Evolutionary conservation across 208 protist species (phyloP).

Genomic region (Wallacemonas sp.): DNA sequence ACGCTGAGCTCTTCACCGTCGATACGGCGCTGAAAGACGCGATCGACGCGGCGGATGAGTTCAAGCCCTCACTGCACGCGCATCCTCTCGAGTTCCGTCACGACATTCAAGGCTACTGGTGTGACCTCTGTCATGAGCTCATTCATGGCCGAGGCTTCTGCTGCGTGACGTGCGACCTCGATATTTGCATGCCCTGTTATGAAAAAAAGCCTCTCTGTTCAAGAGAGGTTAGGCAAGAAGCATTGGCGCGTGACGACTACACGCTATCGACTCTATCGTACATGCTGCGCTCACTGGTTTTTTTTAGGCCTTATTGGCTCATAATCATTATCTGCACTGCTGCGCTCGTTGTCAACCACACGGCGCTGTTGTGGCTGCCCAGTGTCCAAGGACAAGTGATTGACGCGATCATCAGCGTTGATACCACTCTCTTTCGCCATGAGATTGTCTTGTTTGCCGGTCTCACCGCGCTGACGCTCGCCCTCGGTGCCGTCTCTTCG

Average conservation of each 20-base stretch:
- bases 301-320: conserved; percentile 2
- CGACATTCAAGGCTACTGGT: background rate
- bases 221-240: background rate
- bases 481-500: background rate
- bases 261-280: background rate
- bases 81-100: background rate
- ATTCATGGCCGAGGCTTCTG: background rate
- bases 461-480: background rate
- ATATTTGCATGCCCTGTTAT: conserved; percentile 5
- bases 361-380: background rate
- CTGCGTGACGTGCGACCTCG: conserved; percentile 1
- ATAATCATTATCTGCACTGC: background rate
- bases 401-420: background rate
- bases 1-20: conserved; percentile 1
- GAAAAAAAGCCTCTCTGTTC: conserved; percentile 1
- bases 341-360: background rate
- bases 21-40: background rate
- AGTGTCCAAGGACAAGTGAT: background rate
- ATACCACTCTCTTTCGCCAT: background rate
- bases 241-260: background rate
- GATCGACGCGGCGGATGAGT: background rate
- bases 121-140: background rate
- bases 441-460: background rate
- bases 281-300: background rate
- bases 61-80: background rate